Evolutionary conservation across 345 rosid species (phyloP), one percentile per base, ranked within the genome.

Genomic region (Populus ilicifolia): DNA sequence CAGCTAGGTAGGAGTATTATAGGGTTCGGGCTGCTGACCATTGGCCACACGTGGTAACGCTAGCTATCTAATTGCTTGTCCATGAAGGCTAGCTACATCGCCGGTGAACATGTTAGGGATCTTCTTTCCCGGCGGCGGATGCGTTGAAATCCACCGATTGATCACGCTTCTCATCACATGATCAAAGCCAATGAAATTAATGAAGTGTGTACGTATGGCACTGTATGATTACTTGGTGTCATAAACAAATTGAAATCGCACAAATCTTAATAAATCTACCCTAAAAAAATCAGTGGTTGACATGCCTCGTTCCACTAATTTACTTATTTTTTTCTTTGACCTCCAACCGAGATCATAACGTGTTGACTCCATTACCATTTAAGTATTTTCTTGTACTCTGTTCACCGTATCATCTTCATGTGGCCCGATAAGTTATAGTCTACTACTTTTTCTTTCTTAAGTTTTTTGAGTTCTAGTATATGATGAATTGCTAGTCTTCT

Each of bases 101-200:
- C 80, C 83, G 69, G 82, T 10, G 76, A 82, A 84, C 82, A 73
- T 73, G 86, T 33, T 48, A 44, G 8, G 80, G 87, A 85, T 85
- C 90, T 80, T 71, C 85, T 85, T 88, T 74, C 33, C 83, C 81
- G 86, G 86, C 87, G 78, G 68, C 77, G 72, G 80, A 50, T 72
- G 74, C 82, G 87, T 65, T 1, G 70, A 74, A n/a, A 44, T 65
- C 17, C 72, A 46, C 54, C 35, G 1, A 0, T 8, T 36, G 29
- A 14, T 6, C 67, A 52, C 76, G 29, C 54, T n/a, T 63, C 23
- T 61, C 75, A 30, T 44, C 70, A 44, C 44, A 30, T 27, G 21
- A 46, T 71, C 71, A 65, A 29, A 29, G 38, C 62, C 64, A 43
- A 63, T 62, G 8, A 16, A 30, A 14, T 25, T 30, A 63, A 16